Evolutionary conservation across 805 yeast genomes (phyloP), one percentile per base, ranked within the genome.

Genomic region (Cyberlindnera euphorbiiphila): DNA sequence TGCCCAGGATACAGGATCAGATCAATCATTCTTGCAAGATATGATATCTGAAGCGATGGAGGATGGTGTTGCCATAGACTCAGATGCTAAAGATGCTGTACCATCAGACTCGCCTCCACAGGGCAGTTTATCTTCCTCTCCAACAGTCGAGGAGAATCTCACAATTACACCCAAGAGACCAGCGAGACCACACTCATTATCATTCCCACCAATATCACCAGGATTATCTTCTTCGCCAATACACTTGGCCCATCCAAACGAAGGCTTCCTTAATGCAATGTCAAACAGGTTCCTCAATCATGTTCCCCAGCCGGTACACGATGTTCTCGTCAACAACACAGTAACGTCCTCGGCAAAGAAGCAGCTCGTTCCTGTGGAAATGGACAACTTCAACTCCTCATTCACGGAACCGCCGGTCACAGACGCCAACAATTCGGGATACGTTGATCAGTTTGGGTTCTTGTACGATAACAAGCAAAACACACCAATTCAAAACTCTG

Each of bases 391-490:
- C 31, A 58, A 50, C 18, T 59, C 66, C 0, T 51, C 49, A 28
- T 30, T 43, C 29, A 40, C 42, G 8, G 61, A 58, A 32, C 65
- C 66, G 4, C 67, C 68, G 5, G 12, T 10, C 5, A 50, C 65
- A 1, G 47, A 32, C 17, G 25, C 21, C 9, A 20, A 23, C 7
- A 22, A 37, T 2, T 36, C 35, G 1, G 55, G 53, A 3, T 52
- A 64, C 24, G 62, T 74, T 10, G 79, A 74, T 51, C 59, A 67
- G 44, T 73, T 65, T 52, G 80, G 80, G 1, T 74, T 74, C 46
- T 57, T 72, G 22, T 62, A 65, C 43, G 64, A 64, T 50, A 34
- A 37, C 27, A 40, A 38, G 13, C 32, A 29, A 11, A 17, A 37
- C 6, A 23, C 34, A 14, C 18, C 28, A 15, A 7, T 33, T 18